Conservation (phyloP, 1,284 basidiomycete species). For the Fomes fomentarius region DNA sequence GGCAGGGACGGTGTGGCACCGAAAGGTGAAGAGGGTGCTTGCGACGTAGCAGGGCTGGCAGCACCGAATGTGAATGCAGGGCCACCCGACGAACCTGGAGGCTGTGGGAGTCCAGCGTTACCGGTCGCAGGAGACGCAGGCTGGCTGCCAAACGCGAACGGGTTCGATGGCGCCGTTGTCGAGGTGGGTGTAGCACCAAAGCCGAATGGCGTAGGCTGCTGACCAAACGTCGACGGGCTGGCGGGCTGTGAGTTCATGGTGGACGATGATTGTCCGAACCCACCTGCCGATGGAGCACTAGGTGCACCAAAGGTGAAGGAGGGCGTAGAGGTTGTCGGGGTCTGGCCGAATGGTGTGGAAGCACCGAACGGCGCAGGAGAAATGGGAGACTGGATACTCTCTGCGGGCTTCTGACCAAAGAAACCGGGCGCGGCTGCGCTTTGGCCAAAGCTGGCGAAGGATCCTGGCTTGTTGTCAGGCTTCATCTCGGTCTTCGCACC, state of each 20-base stretch:
- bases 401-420: slow-evolving; percentile 32
- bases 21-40: slow-evolving; percentile 30
- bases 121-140: slow-evolving; percentile 39
- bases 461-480: slow-evolving; percentile 25
- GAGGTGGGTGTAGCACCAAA: slow-evolving; percentile 32
- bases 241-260: slow-evolving; percentile 26
- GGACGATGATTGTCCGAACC: slow-evolving; percentile 33
- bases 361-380: slow-evolving; percentile 25
- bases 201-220: slow-evolving; percentile 26
- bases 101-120: slow-evolving; percentile 32
- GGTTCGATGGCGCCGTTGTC: slow-evolving; percentile 32
- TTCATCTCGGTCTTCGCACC: slow-evolving; percentile 25
- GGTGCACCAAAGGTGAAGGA: slow-evolving; percentile 30
- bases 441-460: slow-evolving; percentile 26
- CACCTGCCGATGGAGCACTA: slow-evolving; percentile 16
- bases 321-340: slow-evolving; percentile 20
- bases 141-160: slow-evolving; percentile 36
- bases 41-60: slow-evolving; percentile 20
- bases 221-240: slow-evolving; percentile 34
- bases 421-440: slow-evolving; percentile 20
- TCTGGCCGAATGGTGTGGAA: slow-evolving; percentile 26
- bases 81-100: slow-evolving; percentile 27
- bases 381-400: slow-evolving; percentile 23
- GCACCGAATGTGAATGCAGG: slow-evolving; percentile 33
- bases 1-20: slow-evolving; percentile 28